Conservation (phyloP, 768 basidiomycete genomes). For the Agrocybe pediades region DNA sequence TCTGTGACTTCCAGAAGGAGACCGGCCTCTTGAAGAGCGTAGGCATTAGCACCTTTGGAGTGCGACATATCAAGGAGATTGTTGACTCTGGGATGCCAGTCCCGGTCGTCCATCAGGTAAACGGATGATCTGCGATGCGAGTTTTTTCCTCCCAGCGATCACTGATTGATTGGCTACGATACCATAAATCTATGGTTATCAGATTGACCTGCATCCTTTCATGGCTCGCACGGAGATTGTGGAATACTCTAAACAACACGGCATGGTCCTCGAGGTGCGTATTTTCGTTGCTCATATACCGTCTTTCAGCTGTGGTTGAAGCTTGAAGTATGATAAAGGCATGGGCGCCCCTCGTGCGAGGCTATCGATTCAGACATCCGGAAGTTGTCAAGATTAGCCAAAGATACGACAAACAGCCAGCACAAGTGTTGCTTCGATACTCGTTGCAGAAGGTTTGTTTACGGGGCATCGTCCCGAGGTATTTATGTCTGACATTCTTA, state of each 20-base stretch:
- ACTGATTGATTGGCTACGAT: conserved; percentile 2
- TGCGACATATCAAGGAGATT: conserved; percentile 59
- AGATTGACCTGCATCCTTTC: conserved; percentile 69
- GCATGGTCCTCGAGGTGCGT: conserved; percentile 64
- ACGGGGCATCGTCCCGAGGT: neutral
- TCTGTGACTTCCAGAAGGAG: conserved; percentile 61
- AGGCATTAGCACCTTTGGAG: conserved; percentile 66
- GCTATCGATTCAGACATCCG: conserved; percentile 64
- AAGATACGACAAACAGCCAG: conserved; percentile 58
- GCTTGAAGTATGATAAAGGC: conserved; percentile 41
- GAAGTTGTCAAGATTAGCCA: conserved; percentile 43
- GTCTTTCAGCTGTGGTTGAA: neutral
- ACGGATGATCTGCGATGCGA: no score
- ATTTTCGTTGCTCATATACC: neutral
- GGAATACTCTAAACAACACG: conserved; percentile 53
- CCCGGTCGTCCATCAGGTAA: conserved; percentile 64
- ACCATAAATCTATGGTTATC: neutral
- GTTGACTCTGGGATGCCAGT: conserved; percentile 44
- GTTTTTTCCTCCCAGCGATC: conserved; percentile 1
- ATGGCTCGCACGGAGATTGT: conserved; percentile 69
- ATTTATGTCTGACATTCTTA: neutral
- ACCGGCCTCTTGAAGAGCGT: conserved; percentile 55
- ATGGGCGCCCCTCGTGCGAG: conserved; percentile 74
- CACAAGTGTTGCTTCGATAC: conserved; percentile 69
- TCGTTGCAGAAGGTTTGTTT: conserved; percentile 69